phyloP scores from a whole-genome alignment of 1,284 basidiomycete species.

The Stygiomarasmius scandens region DNA sequence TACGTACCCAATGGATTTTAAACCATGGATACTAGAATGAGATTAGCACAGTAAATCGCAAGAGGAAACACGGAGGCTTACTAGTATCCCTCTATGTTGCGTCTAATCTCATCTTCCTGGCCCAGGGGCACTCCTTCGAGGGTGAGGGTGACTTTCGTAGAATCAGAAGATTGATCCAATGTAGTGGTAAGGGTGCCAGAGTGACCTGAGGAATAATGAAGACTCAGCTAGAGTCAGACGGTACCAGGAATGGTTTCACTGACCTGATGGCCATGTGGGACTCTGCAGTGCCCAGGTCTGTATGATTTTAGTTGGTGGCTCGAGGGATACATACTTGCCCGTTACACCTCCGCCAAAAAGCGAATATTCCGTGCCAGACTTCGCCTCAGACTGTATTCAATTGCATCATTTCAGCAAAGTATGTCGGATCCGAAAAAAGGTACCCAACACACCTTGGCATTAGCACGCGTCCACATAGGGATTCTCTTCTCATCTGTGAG shows the following conservation, averaged over 20 bases:
- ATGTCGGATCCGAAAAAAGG: constrained; percentile 1
- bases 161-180: constrained; percentile 80
- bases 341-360: constrained; percentile 91
- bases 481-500: constrained; percentile 89
- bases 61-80: constrained; percentile 18
- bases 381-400: constrained; percentile 58
- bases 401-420: constrained; percentile 5
- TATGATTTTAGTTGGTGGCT: constrained; percentile 78
- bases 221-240: background rate
- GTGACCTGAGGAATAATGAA: constrained; percentile 58
- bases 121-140: constrained; percentile 86
- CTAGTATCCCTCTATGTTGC: constrained; percentile 61
- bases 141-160: constrained; percentile 76
- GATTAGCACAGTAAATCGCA: constrained; percentile 26
- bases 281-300: constrained; percentile 89
- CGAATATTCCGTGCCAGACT: constrained; percentile 73
- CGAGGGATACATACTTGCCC: constrained; percentile 82
- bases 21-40: constrained; percentile 64
- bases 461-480: constrained; percentile 87
- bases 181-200: constrained; percentile 81
- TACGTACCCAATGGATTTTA: constrained; percentile 88
- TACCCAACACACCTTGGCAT: constrained; percentile 70
- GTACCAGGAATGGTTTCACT: constrained; percentile 17
- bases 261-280: constrained; percentile 88
- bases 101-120: constrained; percentile 82